Evolutionary conservation across 352 stramenopile genomes (phyloP), one percentile per base, ranked within the genome.

Genomic region (Globisporangium heterothallicum): DNA sequence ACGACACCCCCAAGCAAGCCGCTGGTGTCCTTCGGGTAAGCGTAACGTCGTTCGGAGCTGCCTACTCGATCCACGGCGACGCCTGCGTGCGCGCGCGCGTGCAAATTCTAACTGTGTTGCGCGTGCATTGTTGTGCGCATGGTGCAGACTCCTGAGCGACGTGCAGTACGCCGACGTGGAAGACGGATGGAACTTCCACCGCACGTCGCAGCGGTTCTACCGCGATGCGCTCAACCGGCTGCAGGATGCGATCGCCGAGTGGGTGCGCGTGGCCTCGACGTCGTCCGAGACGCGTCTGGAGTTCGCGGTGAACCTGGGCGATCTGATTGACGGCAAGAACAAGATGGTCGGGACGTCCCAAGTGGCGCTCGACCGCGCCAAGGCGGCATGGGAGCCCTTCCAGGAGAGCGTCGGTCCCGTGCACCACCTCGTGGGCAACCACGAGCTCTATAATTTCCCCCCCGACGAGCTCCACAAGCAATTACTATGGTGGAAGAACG

Each of bases 241-340:
- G 27, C 43, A 72, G 13, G 42, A 59, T 8, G 61, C 66, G 0
- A 57, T 89, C 9, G 36, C 58, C 12, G 66, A 86, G 41, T 93
- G 83, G 83, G 46, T 86, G 30, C 56, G 56, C 32, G 29, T 59
- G 34, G 21, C 61, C 42, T 48, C 53, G 34, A 25, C 46, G 42
- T 52, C 44, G 14, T 45, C 47, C 2, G 38, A 25, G 0, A 42
- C 43, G 41, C 53, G 35, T 32, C 57, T 92, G 29, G 43, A 59
- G 42, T 90, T 89, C 50, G 80, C 74, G 0, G 74, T 94, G 26
- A 83, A 91, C 59, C 61, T 94, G 13, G 83, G 83, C 21, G 83
- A 94, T 59, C 70, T 92, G 46, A 75, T 94, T 43, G 83, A 94
- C 56, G 77, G 74, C 54, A 91, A 90, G 66, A 90, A 91, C 64